These are phyloP conservation scores for Oryza longistaminata DNA, from an alignment of 176 grass and related monocot genomes.

Conservation along the genomic window DNA sequence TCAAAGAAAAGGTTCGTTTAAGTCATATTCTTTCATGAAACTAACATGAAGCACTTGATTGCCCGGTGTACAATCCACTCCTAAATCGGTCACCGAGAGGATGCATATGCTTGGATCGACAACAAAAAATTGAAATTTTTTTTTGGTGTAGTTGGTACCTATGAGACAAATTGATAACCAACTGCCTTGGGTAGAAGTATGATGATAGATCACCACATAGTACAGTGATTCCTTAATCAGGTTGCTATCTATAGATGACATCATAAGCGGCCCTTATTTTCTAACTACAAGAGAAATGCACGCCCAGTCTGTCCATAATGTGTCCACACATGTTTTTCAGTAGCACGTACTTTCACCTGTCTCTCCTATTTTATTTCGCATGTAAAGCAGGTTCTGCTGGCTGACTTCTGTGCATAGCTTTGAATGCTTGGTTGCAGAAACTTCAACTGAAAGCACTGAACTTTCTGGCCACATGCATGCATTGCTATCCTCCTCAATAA, in stretches of 20 bases:
- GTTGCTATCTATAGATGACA: not conserved
- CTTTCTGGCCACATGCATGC: not conserved
- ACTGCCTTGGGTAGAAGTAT: not conserved
- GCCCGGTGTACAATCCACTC: not conserved
- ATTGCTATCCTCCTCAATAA: not conserved
- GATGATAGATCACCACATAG: not conserved
- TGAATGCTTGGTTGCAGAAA: conserved; percentile 13
- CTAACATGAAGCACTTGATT: not conserved
- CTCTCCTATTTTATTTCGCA: conserved; percentile 7
- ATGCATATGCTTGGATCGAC: not conserved
- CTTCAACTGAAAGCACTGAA: conserved; percentile 18
- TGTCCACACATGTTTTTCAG: not conserved
- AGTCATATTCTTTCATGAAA: too few relatives aligned
- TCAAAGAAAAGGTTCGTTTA: not conserved
- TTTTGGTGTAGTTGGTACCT: not conserved
- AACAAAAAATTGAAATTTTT: too few relatives aligned
- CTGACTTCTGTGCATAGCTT: not conserved
- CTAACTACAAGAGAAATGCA: not conserved
- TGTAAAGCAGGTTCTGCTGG: not conserved
- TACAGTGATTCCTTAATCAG: not conserved
- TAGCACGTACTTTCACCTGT: not conserved
- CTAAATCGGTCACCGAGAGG: not conserved
- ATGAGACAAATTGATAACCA: not conserved
- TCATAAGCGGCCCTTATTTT: not conserved
- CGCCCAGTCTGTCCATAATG: not conserved